Evolutionary conservation across 106 monocot genomes (phyloP).

Genomic region (Vanilla planifolia): DNA sequence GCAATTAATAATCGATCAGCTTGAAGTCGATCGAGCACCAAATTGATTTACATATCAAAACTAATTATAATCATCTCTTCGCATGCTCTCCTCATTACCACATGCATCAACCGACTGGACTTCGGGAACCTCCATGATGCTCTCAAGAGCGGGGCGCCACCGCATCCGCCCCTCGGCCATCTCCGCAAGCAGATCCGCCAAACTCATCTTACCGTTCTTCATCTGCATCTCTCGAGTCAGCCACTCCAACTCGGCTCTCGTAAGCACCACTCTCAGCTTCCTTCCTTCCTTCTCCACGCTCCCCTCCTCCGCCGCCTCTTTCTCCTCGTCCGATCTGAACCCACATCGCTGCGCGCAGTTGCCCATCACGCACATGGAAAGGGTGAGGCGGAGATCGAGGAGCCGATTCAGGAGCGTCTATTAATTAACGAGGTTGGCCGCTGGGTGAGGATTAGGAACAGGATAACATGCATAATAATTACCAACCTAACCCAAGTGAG

Average conservation of each 20-base stretch:
- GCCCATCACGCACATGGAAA: not conserved
- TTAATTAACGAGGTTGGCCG: too few relatives aligned
- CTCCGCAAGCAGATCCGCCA: not conserved
- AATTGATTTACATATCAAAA: too few relatives aligned
- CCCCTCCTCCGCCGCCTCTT: not conserved
- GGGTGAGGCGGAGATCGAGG: not conserved
- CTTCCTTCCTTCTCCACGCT: not conserved
- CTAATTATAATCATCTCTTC: too few relatives aligned
- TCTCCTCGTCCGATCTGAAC: not conserved
- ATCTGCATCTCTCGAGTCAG: not conserved
- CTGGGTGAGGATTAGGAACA: too few relatives aligned
- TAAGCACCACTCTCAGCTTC: not conserved
- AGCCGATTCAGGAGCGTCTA: not conserved
- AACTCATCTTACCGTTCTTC: not conserved
- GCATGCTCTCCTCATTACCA: too few relatives aligned
- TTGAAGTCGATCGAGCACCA: too few relatives aligned
- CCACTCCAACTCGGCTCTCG: not conserved
- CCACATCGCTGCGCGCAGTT: too few relatives aligned
- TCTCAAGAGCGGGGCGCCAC: not conserved
- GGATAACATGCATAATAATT: too few relatives aligned
- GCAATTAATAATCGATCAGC: too few relatives aligned
- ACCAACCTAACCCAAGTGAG: too few relatives aligned
- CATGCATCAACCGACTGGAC: too few relatives aligned
- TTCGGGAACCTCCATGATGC: constrained; percentile 3
- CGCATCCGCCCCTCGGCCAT: not conserved